Conservation (phyloP, 257 asterid genomes). For the Galeopsis tetrahit region DNA sequence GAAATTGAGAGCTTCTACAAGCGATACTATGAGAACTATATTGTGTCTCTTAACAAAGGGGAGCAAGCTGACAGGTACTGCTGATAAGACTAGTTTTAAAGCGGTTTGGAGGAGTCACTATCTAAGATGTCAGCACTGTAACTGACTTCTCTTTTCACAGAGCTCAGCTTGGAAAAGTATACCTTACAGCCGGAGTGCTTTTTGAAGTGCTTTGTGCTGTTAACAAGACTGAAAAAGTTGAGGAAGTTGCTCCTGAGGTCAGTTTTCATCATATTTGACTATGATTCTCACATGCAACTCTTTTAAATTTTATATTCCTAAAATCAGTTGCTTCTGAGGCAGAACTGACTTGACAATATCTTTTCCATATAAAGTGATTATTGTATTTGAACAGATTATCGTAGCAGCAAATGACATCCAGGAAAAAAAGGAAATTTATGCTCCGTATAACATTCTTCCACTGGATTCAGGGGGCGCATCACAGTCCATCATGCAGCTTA, state of each 20-base stretch:
- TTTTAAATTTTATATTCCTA: neutral
- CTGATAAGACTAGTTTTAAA: conserved; percentile 22
- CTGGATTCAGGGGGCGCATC: conserved; percentile 79
- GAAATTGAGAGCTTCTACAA: conserved; percentile 88
- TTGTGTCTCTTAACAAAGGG: conserved; percentile 75
- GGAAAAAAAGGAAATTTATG: conserved; percentile 76
- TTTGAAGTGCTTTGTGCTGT: conserved; percentile 91
- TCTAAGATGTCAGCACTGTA: conserved; percentile 16
- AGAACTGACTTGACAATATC: conserved; percentile 13
- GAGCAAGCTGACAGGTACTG: conserved; percentile 82
- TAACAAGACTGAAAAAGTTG: conserved; percentile 77
- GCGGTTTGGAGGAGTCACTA: neutral
- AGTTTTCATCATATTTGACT: conserved; percentile 28
- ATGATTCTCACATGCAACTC: neutral
- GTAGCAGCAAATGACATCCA: conserved; percentile 86
- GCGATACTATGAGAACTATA: conserved; percentile 83
- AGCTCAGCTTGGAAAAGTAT: conserved; percentile 92
- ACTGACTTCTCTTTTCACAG: conserved; percentile 40
- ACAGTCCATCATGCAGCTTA: conserved; percentile 84
- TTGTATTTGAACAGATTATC: conserved; percentile 54
- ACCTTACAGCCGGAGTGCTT: conserved; percentile 82
- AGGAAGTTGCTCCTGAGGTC: conserved; percentile 86
- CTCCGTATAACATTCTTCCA: conserved; percentile 77
- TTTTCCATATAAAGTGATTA: conserved; percentile 23
- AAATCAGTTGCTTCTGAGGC: conserved; percentile 19